A percentile compares a stretch with the other conserved stretches of the same genome.
These are phyloP conservation scores for Mentha longifolia DNA, from an alignment of 257 asterid genomes.

Conservation along the genomic window DNA sequence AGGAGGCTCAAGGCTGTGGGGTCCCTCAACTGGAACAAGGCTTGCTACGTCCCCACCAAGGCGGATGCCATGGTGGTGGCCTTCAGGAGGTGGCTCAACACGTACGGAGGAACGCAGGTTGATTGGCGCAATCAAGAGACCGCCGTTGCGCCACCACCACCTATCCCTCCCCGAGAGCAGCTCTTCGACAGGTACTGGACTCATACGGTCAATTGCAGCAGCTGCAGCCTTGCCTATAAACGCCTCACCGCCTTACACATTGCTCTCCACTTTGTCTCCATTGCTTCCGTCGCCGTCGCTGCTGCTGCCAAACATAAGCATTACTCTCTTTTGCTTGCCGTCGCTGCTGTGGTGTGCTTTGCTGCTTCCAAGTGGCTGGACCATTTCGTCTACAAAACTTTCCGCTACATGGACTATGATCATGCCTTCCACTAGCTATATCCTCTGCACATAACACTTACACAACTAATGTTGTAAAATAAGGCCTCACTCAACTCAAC, in stretches of 20 bases:
- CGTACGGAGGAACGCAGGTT: constrained; percentile 59
- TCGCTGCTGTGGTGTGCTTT: constrained; percentile 61
- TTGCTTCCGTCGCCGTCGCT: constrained; percentile 64
- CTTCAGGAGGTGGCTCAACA: constrained; percentile 74
- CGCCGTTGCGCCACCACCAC: constrained; percentile 58
- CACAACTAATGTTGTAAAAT: too few species aligned
- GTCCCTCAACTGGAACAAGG: constrained; percentile 62
- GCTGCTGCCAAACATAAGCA: constrained; percentile 36
- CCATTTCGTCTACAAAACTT: constrained; percentile 67
- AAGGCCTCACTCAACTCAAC: too few species aligned
- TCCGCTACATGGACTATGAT: constrained; percentile 81
- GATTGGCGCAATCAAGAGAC: constrained; percentile 62
- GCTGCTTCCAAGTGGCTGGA: constrained; percentile 76
- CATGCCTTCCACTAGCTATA: constrained; percentile 51
- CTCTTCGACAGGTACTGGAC: constrained; percentile 78
- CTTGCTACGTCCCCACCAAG: constrained; percentile 72
- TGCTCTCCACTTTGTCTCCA: constrained; percentile 52
- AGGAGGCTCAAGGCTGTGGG: constrained; percentile 57
- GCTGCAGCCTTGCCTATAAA: constrained; percentile 69
- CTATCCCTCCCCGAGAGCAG: constrained; percentile 73
- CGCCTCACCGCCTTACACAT: constrained; percentile 52
- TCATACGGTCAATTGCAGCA: constrained; percentile 68
- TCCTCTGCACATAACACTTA: too few species aligned
- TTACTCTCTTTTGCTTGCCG: constrained; percentile 41
- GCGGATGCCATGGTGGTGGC: constrained; percentile 63